Percentiles rank a stretch among this genome's conserved stretches.
These are phyloP conservation scores for Metarhizium sp. DNA, from an alignment of 2,329 filamentous ascomycete genomes.

Conservation along the genomic window DNA sequence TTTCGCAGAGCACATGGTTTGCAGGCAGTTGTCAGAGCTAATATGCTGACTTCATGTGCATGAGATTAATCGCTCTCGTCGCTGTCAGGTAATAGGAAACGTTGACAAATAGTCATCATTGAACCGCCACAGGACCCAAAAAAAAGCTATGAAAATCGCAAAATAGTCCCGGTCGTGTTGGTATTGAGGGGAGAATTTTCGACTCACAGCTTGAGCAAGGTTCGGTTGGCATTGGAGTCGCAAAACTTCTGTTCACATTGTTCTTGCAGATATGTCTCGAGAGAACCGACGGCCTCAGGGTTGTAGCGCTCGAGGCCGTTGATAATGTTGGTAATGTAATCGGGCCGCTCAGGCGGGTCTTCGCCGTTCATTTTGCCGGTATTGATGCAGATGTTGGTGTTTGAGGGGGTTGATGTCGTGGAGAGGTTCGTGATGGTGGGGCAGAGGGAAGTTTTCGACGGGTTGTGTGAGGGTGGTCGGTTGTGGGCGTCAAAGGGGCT, in stretches of 20 bases:
- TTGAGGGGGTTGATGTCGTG: conserved; percentile 16
- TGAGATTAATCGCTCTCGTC: conserved; percentile 27
- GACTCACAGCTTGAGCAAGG: conserved; percentile 91
- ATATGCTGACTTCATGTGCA: conserved; percentile 21
- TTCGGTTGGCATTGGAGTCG: conserved; percentile 95
- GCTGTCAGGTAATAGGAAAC: conserved; percentile 98
- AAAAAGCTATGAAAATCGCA: background rate
- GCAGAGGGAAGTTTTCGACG: conserved; percentile 31
- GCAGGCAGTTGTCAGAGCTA: conserved; percentile 55
- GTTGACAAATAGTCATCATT: conserved; percentile 73
- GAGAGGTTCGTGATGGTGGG: conserved; percentile 31
- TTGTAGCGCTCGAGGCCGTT: conserved; percentile 98
- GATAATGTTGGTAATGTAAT: conserved; percentile 86
- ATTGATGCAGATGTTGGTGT: conserved; percentile 12
- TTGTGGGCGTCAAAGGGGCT: conserved; percentile 28
- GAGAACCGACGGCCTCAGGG: conserved; percentile 84
- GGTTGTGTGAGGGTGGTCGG: conserved; percentile 28
- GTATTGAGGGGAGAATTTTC: background rate
- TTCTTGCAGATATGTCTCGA: conserved; percentile 88
- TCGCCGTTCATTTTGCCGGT: conserved; percentile 57
- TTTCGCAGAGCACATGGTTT: background rate
- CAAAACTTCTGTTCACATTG: conserved; percentile 94
- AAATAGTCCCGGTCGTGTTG: background rate
- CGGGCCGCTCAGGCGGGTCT: conserved; percentile 83
- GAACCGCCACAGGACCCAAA: conserved; percentile 10